These are phyloP conservation scores for Rhizophagus sp. DNA, from an alignment of 192 early-diverging fungal genomes.

Conservation along the genomic window DNA sequence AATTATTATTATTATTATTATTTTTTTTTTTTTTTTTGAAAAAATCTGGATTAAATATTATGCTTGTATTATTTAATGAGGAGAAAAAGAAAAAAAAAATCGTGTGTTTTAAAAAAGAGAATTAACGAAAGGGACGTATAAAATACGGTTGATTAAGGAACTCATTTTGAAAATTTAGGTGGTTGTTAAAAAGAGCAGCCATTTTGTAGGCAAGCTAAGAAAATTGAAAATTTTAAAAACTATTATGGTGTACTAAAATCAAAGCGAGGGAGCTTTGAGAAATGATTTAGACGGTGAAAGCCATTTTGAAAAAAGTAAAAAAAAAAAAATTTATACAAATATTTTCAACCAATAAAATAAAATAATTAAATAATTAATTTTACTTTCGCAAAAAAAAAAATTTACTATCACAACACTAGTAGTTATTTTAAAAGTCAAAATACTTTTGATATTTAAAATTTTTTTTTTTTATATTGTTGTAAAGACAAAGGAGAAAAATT, in stretches of 20 bases:
- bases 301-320: background rate
- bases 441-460: no score
- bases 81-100: no score
- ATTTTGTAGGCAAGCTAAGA: slow-evolving; percentile 12
- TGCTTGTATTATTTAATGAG: background rate
- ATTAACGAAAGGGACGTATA: slow-evolving; percentile 23
- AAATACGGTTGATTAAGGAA: background rate
- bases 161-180: background rate
- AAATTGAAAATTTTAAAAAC: background rate
- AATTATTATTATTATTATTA: no score
- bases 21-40: background rate
- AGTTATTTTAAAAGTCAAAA: no score
- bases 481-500: no score
- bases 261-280: slow-evolving; percentile 23
- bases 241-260: background rate
- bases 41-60: background rate
- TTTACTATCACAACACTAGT: no score
- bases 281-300: slow-evolving; percentile 13
- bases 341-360: no score
- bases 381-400: no score
- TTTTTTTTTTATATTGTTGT: no score
- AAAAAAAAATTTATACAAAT: background rate
- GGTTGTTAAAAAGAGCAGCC: background rate
- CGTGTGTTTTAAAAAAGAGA: background rate
- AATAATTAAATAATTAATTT: no score